phyloP scores from a whole-genome alignment of 345 rosid species.

The Murraya paniculata region DNA sequence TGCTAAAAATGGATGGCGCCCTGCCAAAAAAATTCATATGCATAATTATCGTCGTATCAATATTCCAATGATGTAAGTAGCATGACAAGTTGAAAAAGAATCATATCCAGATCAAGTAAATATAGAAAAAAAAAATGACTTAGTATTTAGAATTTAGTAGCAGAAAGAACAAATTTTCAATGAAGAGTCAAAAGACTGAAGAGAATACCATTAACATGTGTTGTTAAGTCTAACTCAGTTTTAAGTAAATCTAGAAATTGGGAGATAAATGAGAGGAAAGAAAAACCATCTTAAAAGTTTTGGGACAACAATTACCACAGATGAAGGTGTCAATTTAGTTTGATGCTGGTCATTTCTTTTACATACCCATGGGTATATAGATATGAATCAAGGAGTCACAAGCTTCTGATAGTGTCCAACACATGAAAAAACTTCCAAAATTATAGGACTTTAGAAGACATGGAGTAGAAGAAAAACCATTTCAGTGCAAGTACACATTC shows the following conservation, averaged over 20 bases:
- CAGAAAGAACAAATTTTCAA: constrained; percentile 7
- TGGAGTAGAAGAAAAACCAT: background rate
- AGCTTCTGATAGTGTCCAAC: constrained; percentile 6
- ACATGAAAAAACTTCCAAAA: background rate
- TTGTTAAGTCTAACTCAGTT: background rate
- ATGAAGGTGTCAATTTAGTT: constrained; percentile 2
- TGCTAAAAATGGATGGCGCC: constrained; percentile 88
- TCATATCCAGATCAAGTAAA: background rate
- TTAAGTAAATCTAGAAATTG: background rate
- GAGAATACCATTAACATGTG: background rate
- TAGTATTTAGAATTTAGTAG: background rate
- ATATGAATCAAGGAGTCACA: background rate
- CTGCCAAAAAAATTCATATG: constrained; percentile 35
- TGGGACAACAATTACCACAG: background rate
- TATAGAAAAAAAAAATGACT: background rate
- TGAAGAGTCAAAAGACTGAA: background rate
- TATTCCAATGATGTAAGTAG: background rate
- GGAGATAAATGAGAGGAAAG: background rate
- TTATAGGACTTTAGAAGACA: background rate
- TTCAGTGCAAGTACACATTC: background rate
- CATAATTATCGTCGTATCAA: background rate
- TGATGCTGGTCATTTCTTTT: background rate
- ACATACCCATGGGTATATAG: background rate
- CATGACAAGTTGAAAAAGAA: background rate
- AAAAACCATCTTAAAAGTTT: background rate